phyloP scores from a whole-genome alignment of 192 early-diverging fungal species.

The Blastocladiella britannica region DNA sequence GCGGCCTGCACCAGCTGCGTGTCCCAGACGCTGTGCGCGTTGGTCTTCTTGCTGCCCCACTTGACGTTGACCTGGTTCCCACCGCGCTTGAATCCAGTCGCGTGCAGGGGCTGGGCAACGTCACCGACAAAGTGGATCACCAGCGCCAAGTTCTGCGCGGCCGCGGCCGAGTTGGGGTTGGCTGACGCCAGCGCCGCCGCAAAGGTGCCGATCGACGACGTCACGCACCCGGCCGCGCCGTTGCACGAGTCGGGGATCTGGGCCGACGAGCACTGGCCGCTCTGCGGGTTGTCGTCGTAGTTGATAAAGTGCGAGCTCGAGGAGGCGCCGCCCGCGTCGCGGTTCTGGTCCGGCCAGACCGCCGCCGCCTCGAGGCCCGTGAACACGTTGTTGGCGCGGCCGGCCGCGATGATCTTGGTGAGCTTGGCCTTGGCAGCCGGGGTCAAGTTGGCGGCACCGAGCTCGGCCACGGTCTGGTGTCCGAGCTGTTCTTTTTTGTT shows the following conservation, averaged over 20 bases:
- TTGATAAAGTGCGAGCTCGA: background rate
- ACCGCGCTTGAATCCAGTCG: slow-evolving; percentile 9
- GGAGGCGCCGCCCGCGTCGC: background rate
- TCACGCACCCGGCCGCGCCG: background rate
- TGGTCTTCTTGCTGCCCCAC: slow-evolving; percentile 4
- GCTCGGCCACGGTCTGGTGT: too few relatives aligned
- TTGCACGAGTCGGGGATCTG: background rate
- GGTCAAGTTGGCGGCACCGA: too few relatives aligned
- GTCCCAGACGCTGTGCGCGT: background rate
- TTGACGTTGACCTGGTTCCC: slow-evolving; percentile 12
- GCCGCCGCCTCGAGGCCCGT: background rate
- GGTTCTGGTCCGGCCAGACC: background rate
- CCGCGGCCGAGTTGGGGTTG: slow-evolving; percentile 6
- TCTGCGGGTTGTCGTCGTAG: background rate
- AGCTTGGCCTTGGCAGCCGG: too few relatives aligned
- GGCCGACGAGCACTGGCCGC: background rate
- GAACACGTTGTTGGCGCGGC: background rate
- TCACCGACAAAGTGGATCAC: slow-evolving; percentile 24
- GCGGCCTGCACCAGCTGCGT: background rate
- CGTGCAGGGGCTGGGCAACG: slow-evolving; percentile 21
- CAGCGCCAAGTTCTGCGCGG: too few relatives aligned
- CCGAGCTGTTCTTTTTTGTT: too few relatives aligned
- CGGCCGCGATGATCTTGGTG: background rate
- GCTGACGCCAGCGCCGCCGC: background rate
- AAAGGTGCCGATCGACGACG: background rate